These are phyloP conservation scores for Erythrobasidium hasegawianum DNA, from an alignment of 1,284 basidiomycete genomes.

Conservation along the genomic window DNA sequence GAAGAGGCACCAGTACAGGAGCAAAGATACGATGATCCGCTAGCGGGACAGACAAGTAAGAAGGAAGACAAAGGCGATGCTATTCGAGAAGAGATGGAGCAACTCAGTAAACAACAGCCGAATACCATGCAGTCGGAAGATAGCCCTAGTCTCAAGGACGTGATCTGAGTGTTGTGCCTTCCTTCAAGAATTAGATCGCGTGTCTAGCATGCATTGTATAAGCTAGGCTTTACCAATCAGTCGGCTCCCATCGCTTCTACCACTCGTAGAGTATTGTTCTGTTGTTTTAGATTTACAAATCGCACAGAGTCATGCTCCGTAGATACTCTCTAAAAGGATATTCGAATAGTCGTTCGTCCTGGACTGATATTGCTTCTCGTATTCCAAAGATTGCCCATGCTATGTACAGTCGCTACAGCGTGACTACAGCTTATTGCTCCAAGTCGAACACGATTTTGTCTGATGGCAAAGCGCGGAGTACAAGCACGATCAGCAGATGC, in stretches of 20 bases:
- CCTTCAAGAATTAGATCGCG: no score
- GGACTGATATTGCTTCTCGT: no score
- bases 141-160: not conserved
- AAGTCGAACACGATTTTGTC: constrained; percentile 1
- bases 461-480: not conserved
- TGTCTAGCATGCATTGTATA: no score
- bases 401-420: no score
- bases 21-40: constrained; percentile 12
- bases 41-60: not conserved
- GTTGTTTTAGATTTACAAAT: no score
- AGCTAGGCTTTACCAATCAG: no score
- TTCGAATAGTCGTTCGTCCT: no score
- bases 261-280: no score
- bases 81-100: constrained; percentile 18
- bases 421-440: not conserved
- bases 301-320: no score
- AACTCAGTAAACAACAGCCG: not conserved
- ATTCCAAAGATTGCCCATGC: no score
- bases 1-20: constrained; percentile 20
- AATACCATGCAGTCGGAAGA: not conserved
- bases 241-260: no score
- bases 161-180: not conserved
- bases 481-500: not conserved
- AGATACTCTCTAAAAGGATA: no score
- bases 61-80: constrained; percentile 19